phyloP scores from a whole-genome alignment of 2,329 filamentous ascomycete genomes.

The Clonostachys rhizophaga region DNA sequence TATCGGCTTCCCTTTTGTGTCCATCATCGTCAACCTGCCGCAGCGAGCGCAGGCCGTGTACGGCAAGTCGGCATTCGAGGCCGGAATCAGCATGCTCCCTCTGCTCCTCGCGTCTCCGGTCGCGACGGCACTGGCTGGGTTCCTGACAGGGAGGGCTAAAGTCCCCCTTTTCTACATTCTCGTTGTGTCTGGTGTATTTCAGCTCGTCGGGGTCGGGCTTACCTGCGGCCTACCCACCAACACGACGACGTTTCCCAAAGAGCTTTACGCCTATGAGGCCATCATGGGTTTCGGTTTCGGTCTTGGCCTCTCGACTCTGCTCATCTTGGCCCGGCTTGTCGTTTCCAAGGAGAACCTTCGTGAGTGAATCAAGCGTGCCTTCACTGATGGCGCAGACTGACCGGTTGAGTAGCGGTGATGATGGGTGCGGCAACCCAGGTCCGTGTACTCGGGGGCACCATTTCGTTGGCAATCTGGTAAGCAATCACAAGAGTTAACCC shows the following conservation, averaged over 20 bases:
- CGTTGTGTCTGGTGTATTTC: too few species aligned
- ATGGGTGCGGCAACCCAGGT: slow-evolving; percentile 29
- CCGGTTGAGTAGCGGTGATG: slow-evolving; percentile 8
- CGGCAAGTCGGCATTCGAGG: slow-evolving; percentile 16
- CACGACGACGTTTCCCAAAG: slow-evolving; percentile 10
- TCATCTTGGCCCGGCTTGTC: not conserved
- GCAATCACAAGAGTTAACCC: not conserved
- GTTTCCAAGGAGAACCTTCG: not conserved
- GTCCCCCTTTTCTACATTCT: too few species aligned
- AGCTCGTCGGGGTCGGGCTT: too few species aligned
- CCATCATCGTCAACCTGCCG: slow-evolving; percentile 25
- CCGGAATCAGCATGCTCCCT: slow-evolving; percentile 23
- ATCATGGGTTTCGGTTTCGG: slow-evolving; percentile 30
- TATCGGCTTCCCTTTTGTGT: slow-evolving; percentile 19
- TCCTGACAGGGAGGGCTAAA: too few species aligned
- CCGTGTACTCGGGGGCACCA: slow-evolving; percentile 27
- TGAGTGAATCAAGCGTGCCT: too few species aligned
- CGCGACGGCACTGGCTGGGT: too few species aligned
- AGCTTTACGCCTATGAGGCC: slow-evolving; percentile 24
- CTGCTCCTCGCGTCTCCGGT: slow-evolving; percentile 4
- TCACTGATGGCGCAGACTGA: too few species aligned
- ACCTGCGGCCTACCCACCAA: too few species aligned
- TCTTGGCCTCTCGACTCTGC: slow-evolving; percentile 18
- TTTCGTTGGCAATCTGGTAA: slow-evolving; percentile 26
- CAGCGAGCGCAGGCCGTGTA: slow-evolving; percentile 27